Evolutionary conservation across 139 green algal species (phyloP).

Genomic region (Chlamydomonas applanata): DNA sequence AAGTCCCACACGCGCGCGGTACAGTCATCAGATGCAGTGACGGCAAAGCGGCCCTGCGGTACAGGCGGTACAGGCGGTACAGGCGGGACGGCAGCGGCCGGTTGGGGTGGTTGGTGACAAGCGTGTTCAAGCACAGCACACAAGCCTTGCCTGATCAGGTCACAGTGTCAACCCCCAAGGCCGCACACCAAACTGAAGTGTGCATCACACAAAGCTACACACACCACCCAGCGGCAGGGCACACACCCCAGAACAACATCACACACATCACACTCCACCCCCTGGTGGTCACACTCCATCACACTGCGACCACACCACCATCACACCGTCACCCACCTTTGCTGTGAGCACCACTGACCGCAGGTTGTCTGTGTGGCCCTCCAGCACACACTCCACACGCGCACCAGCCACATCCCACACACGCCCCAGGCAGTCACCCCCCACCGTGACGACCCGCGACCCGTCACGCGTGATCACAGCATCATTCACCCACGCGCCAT

Average conservation of each 20-base stretch:
- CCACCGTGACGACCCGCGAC: neutral
- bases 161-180: too few species aligned
- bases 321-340: conserved; percentile 2
- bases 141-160: too few species aligned
- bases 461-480: conserved; percentile 48
- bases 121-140: too few species aligned
- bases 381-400: conserved; percentile 46
- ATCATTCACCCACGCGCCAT: conserved; percentile 65
- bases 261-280: too few species aligned
- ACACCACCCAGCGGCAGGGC: too few species aligned
- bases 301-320: neutral
- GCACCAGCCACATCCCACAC: conserved; percentile 61
- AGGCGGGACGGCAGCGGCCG: too few species aligned
- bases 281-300: too few species aligned
- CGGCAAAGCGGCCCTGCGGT: conserved; percentile 56
- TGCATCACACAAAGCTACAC: too few species aligned
- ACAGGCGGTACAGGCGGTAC: too few species aligned
- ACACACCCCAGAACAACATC: too few species aligned
- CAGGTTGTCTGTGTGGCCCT: conserved; percentile 68
- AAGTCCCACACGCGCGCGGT: conserved; percentile 82
- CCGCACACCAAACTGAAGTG: too few species aligned
- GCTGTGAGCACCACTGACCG: conserved; percentile 32
- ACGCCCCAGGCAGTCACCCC: neutral
- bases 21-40: conserved; percentile 64
- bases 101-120: too few species aligned